Conservation (phyloP, 179 eudicot species). For the Beta macrorhiza region DNA sequence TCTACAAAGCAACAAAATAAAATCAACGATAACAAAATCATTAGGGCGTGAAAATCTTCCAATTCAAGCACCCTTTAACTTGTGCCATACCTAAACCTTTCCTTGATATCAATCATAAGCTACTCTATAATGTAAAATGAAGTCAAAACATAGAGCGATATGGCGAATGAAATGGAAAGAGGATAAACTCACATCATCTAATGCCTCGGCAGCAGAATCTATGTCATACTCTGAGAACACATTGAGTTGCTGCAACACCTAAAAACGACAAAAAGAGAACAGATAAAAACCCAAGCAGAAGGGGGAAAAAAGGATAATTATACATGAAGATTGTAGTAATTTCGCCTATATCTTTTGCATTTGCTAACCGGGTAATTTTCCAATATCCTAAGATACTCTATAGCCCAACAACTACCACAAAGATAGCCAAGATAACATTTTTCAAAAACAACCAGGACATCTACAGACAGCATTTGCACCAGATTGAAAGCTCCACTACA, state of each 20-base stretch:
- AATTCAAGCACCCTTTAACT: not conserved
- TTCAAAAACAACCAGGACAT: not conserved
- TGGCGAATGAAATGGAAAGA: not conserved
- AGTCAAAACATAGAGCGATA: not conserved
- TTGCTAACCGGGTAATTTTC: not conserved
- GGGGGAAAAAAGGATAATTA: no score
- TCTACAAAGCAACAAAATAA: slow-evolving; percentile 37
- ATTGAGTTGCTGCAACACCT: slow-evolving; percentile 76
- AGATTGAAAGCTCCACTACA: not conserved
- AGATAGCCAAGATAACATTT: not conserved
- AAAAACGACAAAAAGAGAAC: slow-evolving; percentile 13
- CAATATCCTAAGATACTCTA: not conserved
- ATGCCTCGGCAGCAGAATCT: slow-evolving; percentile 92
- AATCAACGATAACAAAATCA: not conserved
- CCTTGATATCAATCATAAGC: not conserved
- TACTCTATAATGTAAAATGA: not conserved
- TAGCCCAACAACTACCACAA: not conserved
- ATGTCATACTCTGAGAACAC: slow-evolving; percentile 78
- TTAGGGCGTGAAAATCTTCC: not conserved
- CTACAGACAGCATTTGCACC: not conserved
- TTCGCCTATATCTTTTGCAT: not conserved
- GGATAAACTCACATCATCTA: slow-evolving; percentile 68
- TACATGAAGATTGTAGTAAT: no score
- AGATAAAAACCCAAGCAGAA: not conserved
- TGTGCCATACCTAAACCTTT: not conserved